Evolutionary conservation across 805 yeast species (phyloP).

Genomic region (Candida railenensis): DNA sequence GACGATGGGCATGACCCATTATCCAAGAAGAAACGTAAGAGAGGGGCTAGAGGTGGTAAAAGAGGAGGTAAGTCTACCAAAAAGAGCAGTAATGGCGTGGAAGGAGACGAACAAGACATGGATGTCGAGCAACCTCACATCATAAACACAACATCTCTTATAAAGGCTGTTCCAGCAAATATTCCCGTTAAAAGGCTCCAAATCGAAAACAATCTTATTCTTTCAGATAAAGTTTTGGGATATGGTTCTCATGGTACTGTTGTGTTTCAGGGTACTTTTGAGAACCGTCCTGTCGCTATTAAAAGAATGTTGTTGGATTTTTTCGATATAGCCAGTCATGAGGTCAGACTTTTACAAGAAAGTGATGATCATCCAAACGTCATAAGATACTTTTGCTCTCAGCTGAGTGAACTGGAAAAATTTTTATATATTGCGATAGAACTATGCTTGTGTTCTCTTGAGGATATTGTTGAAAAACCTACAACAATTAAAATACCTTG

Average conservation of each 20-base stretch:
- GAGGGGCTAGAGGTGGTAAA: slow-evolving; percentile 86
- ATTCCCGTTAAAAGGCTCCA: slow-evolving; percentile 32
- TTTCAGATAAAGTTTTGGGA: slow-evolving; percentile 79
- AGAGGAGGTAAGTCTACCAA: slow-evolving; percentile 39
- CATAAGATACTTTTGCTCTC: slow-evolving; percentile 89
- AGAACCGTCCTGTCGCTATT: slow-evolving; percentile 92
- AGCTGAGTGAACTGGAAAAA: slow-evolving; percentile 66
- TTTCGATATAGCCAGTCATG: slow-evolving; percentile 91
- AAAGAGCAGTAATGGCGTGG: slow-evolving; percentile 24
- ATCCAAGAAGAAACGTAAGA: slow-evolving; percentile 61
- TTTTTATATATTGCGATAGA: slow-evolving; percentile 93
- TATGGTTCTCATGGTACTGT: slow-evolving; percentile 97
- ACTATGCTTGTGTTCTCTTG: slow-evolving; percentile 83
- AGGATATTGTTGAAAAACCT: slow-evolving; percentile 72
- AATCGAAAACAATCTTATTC: slow-evolving; percentile 50
- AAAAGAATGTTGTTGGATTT: slow-evolving; percentile 91
- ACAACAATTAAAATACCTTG: slow-evolving; percentile 29
- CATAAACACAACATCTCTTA: slow-evolving; percentile 2
- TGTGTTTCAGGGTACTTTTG: slow-evolving; percentile 87
- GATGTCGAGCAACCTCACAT: slow-evolving; percentile 2
- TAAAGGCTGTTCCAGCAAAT: slow-evolving; percentile 11
- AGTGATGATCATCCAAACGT: slow-evolving; percentile 98
- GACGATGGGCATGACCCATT: slow-evolving; percentile 11
- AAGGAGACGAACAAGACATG: slow-evolving; percentile 12
- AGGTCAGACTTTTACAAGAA: slow-evolving; percentile 81